Evolutionary conservation across 495 filamentous ascomycete species (phyloP).

Genomic region (Pseudomonodictys pantanalensis): DNA sequence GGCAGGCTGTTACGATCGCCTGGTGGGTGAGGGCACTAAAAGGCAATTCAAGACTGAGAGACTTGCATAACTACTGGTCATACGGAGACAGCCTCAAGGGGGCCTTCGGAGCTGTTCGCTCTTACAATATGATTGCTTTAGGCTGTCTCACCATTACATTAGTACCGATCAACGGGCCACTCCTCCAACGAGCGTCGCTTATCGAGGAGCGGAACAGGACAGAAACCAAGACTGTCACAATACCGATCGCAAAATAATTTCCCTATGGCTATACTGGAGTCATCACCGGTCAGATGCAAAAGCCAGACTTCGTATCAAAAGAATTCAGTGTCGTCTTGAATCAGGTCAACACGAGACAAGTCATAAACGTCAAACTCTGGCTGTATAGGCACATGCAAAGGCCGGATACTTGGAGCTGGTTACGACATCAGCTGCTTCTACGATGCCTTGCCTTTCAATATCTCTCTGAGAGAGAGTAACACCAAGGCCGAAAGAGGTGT

Average conservation of each 20-base stretch:
- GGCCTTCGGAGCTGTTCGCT: not conserved
- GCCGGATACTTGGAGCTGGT: not conserved
- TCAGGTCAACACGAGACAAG: not conserved
- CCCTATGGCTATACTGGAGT: not conserved
- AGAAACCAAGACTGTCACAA: not conserved
- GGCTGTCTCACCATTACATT: not conserved
- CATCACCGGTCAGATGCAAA: not conserved
- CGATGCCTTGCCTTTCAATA: not conserved
- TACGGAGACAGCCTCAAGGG: not conserved
- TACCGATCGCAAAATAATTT: not conserved
- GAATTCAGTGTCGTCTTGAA: not conserved
- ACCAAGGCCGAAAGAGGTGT: not conserved
- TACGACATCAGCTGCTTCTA: not conserved
- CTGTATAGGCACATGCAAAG: not conserved
- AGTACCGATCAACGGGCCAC: not conserved
- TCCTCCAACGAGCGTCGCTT: slow-evolving; percentile 1
- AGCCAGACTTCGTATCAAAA: not conserved
- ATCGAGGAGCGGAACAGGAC: not conserved
- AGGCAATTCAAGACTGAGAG: not conserved
- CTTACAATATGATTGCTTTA: not conserved
- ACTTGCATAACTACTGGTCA: not conserved
- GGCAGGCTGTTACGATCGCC: not conserved
- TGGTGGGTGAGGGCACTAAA: slow-evolving; percentile 2
- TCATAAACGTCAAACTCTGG: not conserved
- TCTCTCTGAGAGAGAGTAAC: not conserved